These are phyloP conservation scores for Fermentozyma sake DNA, from an alignment of 1,139 yeast genomes.

Conservation along the genomic window DNA sequence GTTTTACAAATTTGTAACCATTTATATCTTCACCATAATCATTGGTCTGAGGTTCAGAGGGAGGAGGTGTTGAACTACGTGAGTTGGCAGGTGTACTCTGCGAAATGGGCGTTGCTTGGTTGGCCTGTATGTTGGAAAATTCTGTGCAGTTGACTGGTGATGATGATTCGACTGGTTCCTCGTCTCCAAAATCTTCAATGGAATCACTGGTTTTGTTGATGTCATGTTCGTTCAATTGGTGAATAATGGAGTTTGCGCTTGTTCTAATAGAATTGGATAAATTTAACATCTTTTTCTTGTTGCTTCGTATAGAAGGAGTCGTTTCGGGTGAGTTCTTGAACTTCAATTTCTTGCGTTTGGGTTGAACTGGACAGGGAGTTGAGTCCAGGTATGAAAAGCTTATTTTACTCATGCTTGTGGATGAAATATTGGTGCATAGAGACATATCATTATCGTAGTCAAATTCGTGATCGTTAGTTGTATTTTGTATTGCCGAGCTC, in stretches of 20 bases:
- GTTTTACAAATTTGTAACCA: constrained; percentile 33
- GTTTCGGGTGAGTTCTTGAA: constrained; percentile 11
- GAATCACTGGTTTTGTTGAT: constrained; percentile 5
- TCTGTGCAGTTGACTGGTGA: constrained; percentile 3
- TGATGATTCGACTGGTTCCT: constrained; percentile 7
- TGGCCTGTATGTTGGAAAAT: constrained; percentile 2
- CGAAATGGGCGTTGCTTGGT: constrained; percentile 17
- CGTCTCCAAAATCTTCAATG: constrained; percentile 9
- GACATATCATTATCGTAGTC: constrained; percentile 10
- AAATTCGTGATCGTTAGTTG: constrained; percentile 6
- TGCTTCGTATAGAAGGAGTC: constrained; percentile 16
- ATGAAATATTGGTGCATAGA: constrained; percentile 12
- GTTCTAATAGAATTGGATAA: constrained; percentile 15
- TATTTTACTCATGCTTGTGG: constrained; percentile 10
- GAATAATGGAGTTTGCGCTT: constrained; percentile 9
- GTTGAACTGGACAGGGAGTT: constrained; percentile 22
- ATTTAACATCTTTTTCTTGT: constrained; percentile 12
- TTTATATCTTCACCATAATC: constrained; percentile 26
- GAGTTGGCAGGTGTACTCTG: constrained; percentile 24
- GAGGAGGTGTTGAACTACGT: constrained; percentile 18
- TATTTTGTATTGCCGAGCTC: no score
- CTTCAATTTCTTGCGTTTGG: constrained; percentile 17
- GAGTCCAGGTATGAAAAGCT: constrained; percentile 21
- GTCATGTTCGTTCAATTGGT: constrained; percentile 7
- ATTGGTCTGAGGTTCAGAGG: constrained; percentile 9